phyloP scores from a whole-genome alignment of 2,329 filamentous ascomycete genomes.

The Calycina herbarum region DNA sequence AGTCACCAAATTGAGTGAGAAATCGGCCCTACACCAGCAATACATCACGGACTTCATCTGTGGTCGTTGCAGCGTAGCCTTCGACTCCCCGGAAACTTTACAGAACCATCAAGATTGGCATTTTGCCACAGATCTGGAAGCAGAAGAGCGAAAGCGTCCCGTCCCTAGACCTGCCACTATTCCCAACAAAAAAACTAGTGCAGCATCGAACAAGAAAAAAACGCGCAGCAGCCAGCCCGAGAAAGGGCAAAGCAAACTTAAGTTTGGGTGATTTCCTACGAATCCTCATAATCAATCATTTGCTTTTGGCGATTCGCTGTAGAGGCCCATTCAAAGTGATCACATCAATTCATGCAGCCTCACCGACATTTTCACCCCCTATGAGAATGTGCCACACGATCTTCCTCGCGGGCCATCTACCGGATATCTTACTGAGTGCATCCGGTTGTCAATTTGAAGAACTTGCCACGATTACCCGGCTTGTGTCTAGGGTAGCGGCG shows the following conservation, averaged over 20 bases:
- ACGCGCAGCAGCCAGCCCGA: conserved; percentile 40
- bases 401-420: conserved; percentile 13
- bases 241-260: conserved; percentile 60
- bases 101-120: conserved; percentile 92
- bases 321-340: background rate
- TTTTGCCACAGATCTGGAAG: conserved; percentile 82
- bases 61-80: conserved; percentile 61
- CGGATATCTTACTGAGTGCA: conserved; percentile 14
- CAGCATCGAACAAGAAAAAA: conserved; percentile 35
- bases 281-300: background rate
- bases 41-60: conserved; percentile 52
- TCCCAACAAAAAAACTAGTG: conserved; percentile 35
- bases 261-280: conserved; percentile 44
- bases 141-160: conserved; percentile 39
- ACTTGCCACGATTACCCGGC: conserved; percentile 16
- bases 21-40: conserved; percentile 37
- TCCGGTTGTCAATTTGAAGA: conserved; percentile 24
- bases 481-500: conserved; percentile 17
- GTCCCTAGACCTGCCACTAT: conserved; percentile 19
- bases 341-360: conserved; percentile 13
- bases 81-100: conserved; percentile 57
- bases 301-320: background rate
- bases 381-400: conserved; percentile 33
- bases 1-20: conserved; percentile 23
- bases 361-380: conserved; percentile 21